Base-by-base conservation (phyloP, 768 basidiomycete species). In the Sarcodon sp. region DNA sequence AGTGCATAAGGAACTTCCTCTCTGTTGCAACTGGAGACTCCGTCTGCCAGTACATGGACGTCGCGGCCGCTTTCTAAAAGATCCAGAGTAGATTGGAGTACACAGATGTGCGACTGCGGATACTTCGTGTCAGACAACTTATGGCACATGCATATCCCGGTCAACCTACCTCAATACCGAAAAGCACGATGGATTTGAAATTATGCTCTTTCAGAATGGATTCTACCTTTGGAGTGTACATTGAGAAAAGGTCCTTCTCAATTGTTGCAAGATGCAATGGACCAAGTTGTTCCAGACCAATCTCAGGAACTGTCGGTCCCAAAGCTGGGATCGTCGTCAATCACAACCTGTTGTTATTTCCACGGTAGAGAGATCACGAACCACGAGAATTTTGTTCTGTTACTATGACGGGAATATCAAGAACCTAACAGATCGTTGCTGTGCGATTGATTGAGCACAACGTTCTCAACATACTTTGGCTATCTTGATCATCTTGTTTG, bases 371-470 rank as follows among this genome's bases (percentile, higher is more conserved):
- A 27, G 3, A 27, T 27, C 21, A 37, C n/a, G 7, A 45, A 84
- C 87, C 85, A 74, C 67, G 78, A 3, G 85, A 72, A 57, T 87
- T 86, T 64, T 94, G 90, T 52, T 89, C 90, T 0, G 91, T 92
- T 18, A 70, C 76, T n/a, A 92, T 60, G 8, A 93, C 79, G 38
- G 79, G 79, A 43, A 86, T 74, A 45, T 75, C 69, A 37, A 85
- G 69, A 47, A 83, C 64, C 78, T 83, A 45, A 1, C 47, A 49
- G 13, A 13, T 13, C 16, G 39, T 41, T 15, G 39, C 15, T 13
- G 13, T 41, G 16, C 13, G 39, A 41, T 41, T 41, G 13, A 27
- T 16, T 4, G 8, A n/a, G 39, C 13, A 9, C 43, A 18, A 45
- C 15, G 21, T 27, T 27, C 21, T 27, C 21, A 27, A 38, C 56